Percentiles rank a stretch among this genome's conserved stretches.
Evolutionary conservation across 495 filamentous ascomycete species (phyloP).

Genomic region (Trichoderma erinaceum): DNA sequence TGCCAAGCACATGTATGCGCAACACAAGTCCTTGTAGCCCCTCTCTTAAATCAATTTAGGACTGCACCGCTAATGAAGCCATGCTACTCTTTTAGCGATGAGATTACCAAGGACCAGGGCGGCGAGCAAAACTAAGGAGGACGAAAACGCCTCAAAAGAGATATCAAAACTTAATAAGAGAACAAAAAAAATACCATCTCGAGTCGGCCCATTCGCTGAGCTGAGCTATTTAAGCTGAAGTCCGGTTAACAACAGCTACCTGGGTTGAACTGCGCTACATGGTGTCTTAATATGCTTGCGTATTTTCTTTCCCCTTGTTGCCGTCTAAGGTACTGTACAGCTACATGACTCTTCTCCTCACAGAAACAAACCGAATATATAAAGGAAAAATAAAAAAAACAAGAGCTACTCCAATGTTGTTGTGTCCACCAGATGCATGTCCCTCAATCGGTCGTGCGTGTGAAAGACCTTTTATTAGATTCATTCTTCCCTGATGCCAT

Average conservation of each 20-base stretch:
- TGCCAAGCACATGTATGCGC: slow-evolving; percentile 71
- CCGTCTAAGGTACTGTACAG: slow-evolving; percentile 8
- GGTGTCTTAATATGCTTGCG: background rate
- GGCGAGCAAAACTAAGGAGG: slow-evolving; percentile 63
- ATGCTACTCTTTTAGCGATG: slow-evolving; percentile 45
- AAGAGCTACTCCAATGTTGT: background rate
- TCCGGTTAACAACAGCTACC: background rate
- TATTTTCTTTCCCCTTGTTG: background rate
- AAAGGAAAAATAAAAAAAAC: background rate
- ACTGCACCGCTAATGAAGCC: slow-evolving; percentile 1
- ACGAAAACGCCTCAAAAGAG: slow-evolving; percentile 30
- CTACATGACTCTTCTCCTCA: slow-evolving; percentile 11
- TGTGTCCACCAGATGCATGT: background rate
- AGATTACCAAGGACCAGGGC: slow-evolving; percentile 60
- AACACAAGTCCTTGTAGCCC: slow-evolving; percentile 15
- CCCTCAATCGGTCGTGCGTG: background rate
- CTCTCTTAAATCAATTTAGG: background rate
- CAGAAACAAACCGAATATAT: background rate
- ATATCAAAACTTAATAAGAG: background rate
- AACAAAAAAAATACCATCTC: background rate
- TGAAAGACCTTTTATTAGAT: slow-evolving; percentile 11
- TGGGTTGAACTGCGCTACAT: background rate
- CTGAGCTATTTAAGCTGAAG: background rate
- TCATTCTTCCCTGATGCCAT: slow-evolving; percentile 17
- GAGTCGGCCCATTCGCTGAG: background rate